Base-by-base conservation (phyloP, 768 basidiomycete species). In the Leccinum sublutescens region DNA sequence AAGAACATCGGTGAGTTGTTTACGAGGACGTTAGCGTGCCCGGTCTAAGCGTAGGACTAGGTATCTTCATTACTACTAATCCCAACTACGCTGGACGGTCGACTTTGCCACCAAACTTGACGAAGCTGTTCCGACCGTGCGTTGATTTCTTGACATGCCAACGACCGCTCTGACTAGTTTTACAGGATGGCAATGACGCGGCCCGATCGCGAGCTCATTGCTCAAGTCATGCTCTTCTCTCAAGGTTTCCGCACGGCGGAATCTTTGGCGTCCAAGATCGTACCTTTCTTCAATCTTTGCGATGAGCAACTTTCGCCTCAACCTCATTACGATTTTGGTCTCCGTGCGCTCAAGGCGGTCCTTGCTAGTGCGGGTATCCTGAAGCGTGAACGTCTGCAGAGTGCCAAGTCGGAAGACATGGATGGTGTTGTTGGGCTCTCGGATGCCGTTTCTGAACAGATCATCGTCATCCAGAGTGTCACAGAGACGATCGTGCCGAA, bases 171-270 rank as follows among this genome's bases (percentile, higher is more conserved):
- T 66, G 29, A 64, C 67, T 6, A 43, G 33, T 52, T 54, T 9
- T 52, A 31, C 62, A 96, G 94, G 60, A 98, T 98, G 91, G 94
- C 97, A 36, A 99, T 99, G 97, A 97, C 97, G 7, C 87, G 93
- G 53, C 97, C 97, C 25, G 97, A 98, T 73, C 88, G 95, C 60
- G 96, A 99, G 73, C 87, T 99, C 51, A 99, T 99, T 68, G 97
- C 97, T 4, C 97, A 99, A 76, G 97, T 99, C 72, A 95, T 98
- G 92, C 79, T 99, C 50, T 98, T 98, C 79, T 98, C 97, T 19
- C 97, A 98, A 78, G 97, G 97, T 62, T 99, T 98, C 85, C 87
- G 97, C 40, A 95, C 95, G 12, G 97, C 97, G 7, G 97, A 99
- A 75, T 89, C 86, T 0, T 83, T 99, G n/a, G 97, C 97, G 2